Conservation (phyloP, 2,329 filamentous ascomycete species). For the Thielaviopsis euricoi region DNA sequence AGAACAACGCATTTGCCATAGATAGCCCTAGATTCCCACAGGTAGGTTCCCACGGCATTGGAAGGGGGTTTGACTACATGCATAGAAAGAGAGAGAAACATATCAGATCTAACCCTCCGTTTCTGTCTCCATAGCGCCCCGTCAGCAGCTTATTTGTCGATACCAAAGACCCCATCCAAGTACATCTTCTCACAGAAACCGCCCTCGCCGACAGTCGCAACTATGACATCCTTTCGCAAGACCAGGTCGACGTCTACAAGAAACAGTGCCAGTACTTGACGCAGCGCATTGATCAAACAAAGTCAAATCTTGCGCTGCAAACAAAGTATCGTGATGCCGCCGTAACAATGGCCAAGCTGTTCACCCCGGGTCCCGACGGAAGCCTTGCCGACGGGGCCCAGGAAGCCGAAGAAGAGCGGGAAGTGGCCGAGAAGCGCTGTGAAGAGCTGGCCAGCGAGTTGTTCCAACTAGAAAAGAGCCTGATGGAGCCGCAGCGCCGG, state of each 20-base stretch:
- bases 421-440: conserved; percentile 61
- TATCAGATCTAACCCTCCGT: conserved; percentile 16
- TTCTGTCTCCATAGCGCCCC: conserved; percentile 31
- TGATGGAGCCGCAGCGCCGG: conserved; percentile 57
- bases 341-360: conserved; percentile 66
- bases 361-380: conserved; percentile 41
- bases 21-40: conserved; percentile 4
- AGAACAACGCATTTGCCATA: conserved; percentile 6
- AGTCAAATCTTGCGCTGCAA: conserved; percentile 73
- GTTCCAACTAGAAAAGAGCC: conserved; percentile 59
- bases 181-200: conserved; percentile 86
- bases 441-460: conserved; percentile 72
- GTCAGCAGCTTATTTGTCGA: conserved; percentile 43
- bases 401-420: conserved; percentile 58
- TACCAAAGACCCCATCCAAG: conserved; percentile 57
- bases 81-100: not conserved
- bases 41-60: not conserved
- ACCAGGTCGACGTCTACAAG: conserved; percentile 84
- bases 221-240: conserved; percentile 74
- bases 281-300: conserved; percentile 64
- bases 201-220: conserved; percentile 75
- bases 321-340: conserved; percentile 90
- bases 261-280: conserved; percentile 61
- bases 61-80: not conserved
- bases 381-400: conserved; percentile 34